Conservation (phyloP, 495 filamentous ascomycete species). For the Hyaloscypha bicolor region DNA sequence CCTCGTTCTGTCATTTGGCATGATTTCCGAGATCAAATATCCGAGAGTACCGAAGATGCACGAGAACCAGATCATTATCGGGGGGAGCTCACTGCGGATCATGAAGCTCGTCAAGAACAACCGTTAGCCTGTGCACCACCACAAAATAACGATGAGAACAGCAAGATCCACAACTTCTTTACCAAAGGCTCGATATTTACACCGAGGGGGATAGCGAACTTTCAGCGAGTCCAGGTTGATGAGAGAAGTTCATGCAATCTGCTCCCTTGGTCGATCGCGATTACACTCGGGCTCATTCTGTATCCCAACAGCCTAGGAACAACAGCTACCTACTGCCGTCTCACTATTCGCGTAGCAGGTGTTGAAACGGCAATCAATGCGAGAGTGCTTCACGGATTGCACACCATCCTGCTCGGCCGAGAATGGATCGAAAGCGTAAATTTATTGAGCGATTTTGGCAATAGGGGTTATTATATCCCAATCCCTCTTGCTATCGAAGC, state of each 20-base stretch:
- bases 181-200: neutral
- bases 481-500: slow-evolving; percentile 13
- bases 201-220: neutral
- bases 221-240: neutral
- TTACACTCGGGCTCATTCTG: neutral
- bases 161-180: neutral
- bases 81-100: neutral
- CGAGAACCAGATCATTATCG: neutral
- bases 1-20: neutral
- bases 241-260: neutral
- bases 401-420: neutral
- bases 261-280: neutral
- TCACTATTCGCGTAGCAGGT: neutral
- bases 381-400: neutral
- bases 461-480: slow-evolving; percentile 9
- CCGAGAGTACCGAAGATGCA: neutral
- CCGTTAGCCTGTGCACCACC: neutral
- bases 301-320: neutral
- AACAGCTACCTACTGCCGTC: neutral
- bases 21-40: neutral
- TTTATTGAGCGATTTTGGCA: slow-evolving; percentile 12
- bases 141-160: neutral
- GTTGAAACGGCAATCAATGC: neutral
- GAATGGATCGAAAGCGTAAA: neutral
- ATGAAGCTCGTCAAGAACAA: neutral